Base-by-base conservation (phyloP, 1,284 basidiomycete genomes). In the Pyrrhoderma lamaoense region DNA sequence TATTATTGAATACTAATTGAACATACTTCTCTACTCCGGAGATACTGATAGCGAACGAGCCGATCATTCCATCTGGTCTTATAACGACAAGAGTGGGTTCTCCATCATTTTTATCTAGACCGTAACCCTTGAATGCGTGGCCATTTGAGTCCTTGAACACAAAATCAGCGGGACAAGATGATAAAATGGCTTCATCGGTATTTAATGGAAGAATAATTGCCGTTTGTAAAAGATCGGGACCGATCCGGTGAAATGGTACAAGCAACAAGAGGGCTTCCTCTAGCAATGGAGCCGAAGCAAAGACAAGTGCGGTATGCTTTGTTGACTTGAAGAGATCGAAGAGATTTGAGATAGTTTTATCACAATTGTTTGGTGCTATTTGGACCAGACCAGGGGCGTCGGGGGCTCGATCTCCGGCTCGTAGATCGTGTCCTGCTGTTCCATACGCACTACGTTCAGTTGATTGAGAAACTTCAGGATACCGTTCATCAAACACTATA, bases 51-150 rank as follows among this genome's bases (percentile, higher is more conserved):
- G 68, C 64, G 40, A 73, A 65, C 2, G 64, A 71, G 21, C 70
- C 70, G 39, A 73, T 56, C 16, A 70, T 60, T 22, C 67, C 67
- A 58, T 73, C 71, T 7, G 72, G 71, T 21, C 71, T 63, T 27
- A 73, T 59, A 19, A 70, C 57, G 8, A 63, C 60, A 14, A 69
- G 55, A 42, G 66, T 66, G 14, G 38, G 38, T 5, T 16, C 5
- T 22, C 8, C 38, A 55, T 64, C 67, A 31, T 5, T 5, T 31
- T 31, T 31, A 7, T 40, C 38, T 3, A 66, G 56, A 37, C 60
- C 60, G 59, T 75, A 75, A 1, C 66, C 62, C 4, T 57, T 55
- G 49, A 68, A 63, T 0, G 71, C 71, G 54, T 71, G 65, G 3
- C 65, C 67, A 7, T 61, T 58, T 3, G 52, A 45, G 58, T 75